Conservation (phyloP, 1,139 yeast genomes). For the Geotrichum histeridarum region DNA sequence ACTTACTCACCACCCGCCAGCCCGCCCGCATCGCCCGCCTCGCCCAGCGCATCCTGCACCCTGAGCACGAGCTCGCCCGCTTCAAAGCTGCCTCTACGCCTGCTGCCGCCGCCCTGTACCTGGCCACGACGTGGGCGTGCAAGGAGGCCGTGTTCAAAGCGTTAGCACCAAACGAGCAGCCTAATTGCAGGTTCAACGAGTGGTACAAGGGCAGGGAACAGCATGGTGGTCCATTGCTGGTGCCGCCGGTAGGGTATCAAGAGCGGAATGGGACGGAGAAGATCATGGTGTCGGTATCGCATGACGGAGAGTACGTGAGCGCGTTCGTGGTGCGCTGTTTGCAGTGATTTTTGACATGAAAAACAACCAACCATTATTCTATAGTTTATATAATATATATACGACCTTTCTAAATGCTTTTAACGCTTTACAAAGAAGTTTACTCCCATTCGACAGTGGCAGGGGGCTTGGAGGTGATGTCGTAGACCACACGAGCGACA, state of each 20-base stretch:
- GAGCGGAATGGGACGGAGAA: constrained; percentile 39
- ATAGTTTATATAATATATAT: background rate
- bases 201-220: constrained; percentile 48
- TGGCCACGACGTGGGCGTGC: constrained; percentile 68
- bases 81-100: constrained; percentile 28
- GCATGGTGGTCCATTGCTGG: constrained; percentile 1
- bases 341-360: background rate
- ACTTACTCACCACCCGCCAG: constrained; percentile 39
- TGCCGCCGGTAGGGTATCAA: constrained; percentile 26
- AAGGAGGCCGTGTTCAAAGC: constrained; percentile 74
- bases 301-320: constrained; percentile 52
- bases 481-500: constrained; percentile 98
- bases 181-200: constrained; percentile 48
- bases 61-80: constrained; percentile 43
- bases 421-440: constrained; percentile 16
- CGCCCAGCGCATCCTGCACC: constrained; percentile 49
- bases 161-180: constrained; percentile 48
- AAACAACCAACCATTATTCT: background rate
- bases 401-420: background rate
- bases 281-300: constrained; percentile 56
- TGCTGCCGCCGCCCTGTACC: constrained; percentile 29
- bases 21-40: constrained; percentile 41
- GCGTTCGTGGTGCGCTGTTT: constrained; percentile 32
- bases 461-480: constrained; percentile 97
- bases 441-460: constrained; percentile 99